phyloP scores from a whole-genome alignment of 2,329 filamentous ascomycete genomes.

The Penicillium sclerotiorum region DNA sequence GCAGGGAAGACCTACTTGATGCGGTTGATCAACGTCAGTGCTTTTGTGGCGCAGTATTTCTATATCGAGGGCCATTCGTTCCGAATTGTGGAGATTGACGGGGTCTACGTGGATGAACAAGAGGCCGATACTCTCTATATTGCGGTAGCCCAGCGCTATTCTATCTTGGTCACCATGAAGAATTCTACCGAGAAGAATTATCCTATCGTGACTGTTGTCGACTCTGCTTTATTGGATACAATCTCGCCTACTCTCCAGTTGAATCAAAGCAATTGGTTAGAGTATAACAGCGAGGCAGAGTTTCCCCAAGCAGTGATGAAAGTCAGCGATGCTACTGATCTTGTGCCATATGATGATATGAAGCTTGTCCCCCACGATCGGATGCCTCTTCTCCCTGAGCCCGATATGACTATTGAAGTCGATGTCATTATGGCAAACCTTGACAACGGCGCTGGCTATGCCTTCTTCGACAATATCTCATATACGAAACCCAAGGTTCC shows the following conservation, averaged over 20 bases:
- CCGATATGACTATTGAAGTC: conserved; percentile 58
- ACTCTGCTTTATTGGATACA: conserved; percentile 33
- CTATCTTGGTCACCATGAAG: conserved; percentile 61
- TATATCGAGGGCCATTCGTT: conserved; percentile 60
- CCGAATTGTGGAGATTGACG: conserved; percentile 72
- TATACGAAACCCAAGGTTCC: conserved; percentile 28
- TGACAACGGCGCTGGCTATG: conserved; percentile 63
- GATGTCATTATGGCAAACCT: conserved; percentile 71
- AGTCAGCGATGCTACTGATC: conserved; percentile 36
- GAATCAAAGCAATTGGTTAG: conserved; percentile 65
- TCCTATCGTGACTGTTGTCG: conserved; percentile 34
- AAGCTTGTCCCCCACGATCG: conserved; percentile 70
- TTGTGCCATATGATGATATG: conserved; percentile 73
- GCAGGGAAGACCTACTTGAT: conserved; percentile 74
- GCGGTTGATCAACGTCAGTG: conserved; percentile 74
- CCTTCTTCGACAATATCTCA: conserved; percentile 30
- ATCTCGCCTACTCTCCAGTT: conserved; percentile 39
- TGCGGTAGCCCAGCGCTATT: conserved; percentile 66
- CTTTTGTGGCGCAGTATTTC: conserved; percentile 62
- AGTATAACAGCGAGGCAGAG: conserved; percentile 53
- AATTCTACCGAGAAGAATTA: conserved; percentile 66
- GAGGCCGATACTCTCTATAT: conserved; percentile 59
- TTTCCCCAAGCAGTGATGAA: conserved; percentile 29
- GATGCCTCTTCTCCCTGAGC: conserved; percentile 60
- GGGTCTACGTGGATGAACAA: conserved; percentile 67